phyloP scores from a whole-genome alignment of 2,329 filamentous ascomycete species.

The Paecilomyces sp. region DNA sequence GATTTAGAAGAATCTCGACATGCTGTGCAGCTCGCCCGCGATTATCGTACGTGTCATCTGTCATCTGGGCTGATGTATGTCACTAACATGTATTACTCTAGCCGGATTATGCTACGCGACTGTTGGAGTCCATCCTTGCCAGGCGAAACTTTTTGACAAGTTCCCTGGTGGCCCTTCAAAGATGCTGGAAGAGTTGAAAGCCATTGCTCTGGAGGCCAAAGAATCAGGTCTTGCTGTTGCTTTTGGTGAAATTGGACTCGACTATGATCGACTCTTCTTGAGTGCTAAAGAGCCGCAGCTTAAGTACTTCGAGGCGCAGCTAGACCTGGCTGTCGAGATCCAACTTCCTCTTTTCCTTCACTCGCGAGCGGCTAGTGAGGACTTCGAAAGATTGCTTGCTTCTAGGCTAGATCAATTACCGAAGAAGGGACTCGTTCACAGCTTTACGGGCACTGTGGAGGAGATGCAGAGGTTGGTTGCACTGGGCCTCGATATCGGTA shows the following conservation, averaged over 20 bases:
- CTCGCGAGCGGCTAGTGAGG: constrained; percentile 75
- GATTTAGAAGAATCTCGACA: constrained; percentile 71
- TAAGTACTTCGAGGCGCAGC: constrained; percentile 76
- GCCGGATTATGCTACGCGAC: constrained; percentile 81
- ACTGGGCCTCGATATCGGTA: constrained; percentile 80
- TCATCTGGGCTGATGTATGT: constrained; percentile 5
- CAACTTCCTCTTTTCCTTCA: constrained; percentile 88
- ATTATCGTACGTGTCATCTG: constrained; percentile 56
- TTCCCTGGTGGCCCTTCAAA: constrained; percentile 39
- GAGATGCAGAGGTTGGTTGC: constrained; percentile 78
- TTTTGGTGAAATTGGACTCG: constrained; percentile 91
- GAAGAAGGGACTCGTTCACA: constrained; percentile 80
- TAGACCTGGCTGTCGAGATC: constrained; percentile 68
- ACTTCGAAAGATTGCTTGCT: constrained; percentile 70
- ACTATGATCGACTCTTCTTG: constrained; percentile 87
- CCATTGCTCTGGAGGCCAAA: constrained; percentile 56
- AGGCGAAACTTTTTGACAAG: constrained; percentile 67
- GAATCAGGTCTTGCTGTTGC: constrained; percentile 59
- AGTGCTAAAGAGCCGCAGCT: constrained; percentile 73
- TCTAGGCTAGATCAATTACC: constrained; percentile 59
- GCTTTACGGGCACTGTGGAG: constrained; percentile 80
- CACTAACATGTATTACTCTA: constrained; percentile 26
- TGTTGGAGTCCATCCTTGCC: constrained; percentile 90
- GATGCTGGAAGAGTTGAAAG: constrained; percentile 52
- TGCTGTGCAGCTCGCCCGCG: constrained; percentile 64